These are phyloP conservation scores for Trichophyton verrucosum DNA, from an alignment of 2,329 filamentous ascomycete species.

Conservation along the genomic window DNA sequence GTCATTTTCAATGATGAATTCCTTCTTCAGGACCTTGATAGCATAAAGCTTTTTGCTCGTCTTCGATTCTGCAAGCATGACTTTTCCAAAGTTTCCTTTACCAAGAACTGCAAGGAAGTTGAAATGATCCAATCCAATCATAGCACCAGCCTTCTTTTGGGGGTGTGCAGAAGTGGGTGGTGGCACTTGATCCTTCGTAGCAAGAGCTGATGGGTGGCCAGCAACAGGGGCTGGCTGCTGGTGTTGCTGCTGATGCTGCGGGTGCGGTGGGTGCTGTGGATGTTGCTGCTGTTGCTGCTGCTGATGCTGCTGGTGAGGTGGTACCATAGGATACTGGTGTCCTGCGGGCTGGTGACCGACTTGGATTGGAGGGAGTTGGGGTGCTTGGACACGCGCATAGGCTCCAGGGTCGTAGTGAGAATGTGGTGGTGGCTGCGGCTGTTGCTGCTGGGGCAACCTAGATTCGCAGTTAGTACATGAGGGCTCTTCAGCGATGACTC, in stretches of 20 bases:
- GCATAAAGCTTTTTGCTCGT: constrained; percentile 82
- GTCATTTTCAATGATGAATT: constrained; percentile 99
- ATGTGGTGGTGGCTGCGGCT: constrained; percentile 36
- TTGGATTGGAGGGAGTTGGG: constrained; percentile 14
- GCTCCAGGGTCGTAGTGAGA: constrained; percentile 33
- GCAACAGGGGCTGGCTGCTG: constrained; percentile 13
- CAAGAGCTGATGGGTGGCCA: constrained; percentile 30
- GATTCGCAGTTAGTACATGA: constrained; percentile 17
- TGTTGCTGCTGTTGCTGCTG: constrained; percentile 11
- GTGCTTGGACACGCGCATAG: constrained; percentile 27
- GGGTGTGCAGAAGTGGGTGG: constrained; percentile 16
- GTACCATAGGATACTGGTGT: constrained; percentile 10
- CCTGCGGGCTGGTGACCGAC: constrained; percentile 8
- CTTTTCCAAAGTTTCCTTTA: constrained; percentile 98
- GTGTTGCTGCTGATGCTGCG: too few species aligned
- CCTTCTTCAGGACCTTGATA: constrained; percentile 98
- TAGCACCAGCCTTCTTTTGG: constrained; percentile 23
- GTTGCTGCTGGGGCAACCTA: constrained; percentile 22
- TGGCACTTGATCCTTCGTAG: constrained; percentile 36
- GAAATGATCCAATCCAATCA: constrained; percentile 92
- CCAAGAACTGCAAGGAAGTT: constrained; percentile 97
- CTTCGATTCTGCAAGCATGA: constrained; percentile 98
- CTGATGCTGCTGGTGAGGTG: constrained; percentile 15
- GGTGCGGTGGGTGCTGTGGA: too few species aligned
- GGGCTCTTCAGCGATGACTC: constrained; percentile 13